Base-by-base conservation (phyloP, 2,329 filamentous ascomycete species). In the Aspergillus ustus region DNA sequence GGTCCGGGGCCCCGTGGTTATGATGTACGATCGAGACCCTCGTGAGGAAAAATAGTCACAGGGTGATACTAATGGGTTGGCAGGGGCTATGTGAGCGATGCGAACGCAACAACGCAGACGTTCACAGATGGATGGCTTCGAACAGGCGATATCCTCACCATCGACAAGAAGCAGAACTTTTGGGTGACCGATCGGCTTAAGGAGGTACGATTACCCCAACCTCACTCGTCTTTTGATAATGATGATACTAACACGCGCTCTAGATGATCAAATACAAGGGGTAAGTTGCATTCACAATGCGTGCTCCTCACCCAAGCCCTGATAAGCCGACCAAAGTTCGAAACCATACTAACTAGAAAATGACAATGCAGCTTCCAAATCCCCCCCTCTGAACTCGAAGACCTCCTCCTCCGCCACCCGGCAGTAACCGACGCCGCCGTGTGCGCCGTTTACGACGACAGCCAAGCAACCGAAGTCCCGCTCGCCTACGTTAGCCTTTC, bases 241-340 rank as follows among this genome's bases (percentile, higher is more conserved):
- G 2, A 20, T 46, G 11, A 3, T 19, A 44, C 11, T 40, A 17
- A 40, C 34, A 5, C 4, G 8, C 15, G 11, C 11, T 11, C 9
- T 15, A 61, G 61, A 64, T 65, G 65, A 67, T 67, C 52, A 67
- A 66, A 37, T 66, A 66, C 37, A 67, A 67, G 52, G 63, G 63
- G 65, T 67, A 22, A 7, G 63, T 29, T 25, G n/a, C 6, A 4
- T 5, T 15, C 34, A 11, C 34, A 13, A 37, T 37, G 15, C 15
- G 15, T 15, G 11, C 34, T 15, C 11, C 34, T 37, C 8, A 13
- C 2, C 34, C 11, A 13, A 13, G 11, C 11, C 31, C 31, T 13
- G 13, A 3, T 13, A 34, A 6, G 7, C 29, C 31, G 1, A 11
- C 7, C 7, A 9, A 37, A 11, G 3, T 13, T 37, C 31, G 31